phyloP scores from a whole-genome alignment of 257 asterid species.

The Primulina tabacum region DNA sequence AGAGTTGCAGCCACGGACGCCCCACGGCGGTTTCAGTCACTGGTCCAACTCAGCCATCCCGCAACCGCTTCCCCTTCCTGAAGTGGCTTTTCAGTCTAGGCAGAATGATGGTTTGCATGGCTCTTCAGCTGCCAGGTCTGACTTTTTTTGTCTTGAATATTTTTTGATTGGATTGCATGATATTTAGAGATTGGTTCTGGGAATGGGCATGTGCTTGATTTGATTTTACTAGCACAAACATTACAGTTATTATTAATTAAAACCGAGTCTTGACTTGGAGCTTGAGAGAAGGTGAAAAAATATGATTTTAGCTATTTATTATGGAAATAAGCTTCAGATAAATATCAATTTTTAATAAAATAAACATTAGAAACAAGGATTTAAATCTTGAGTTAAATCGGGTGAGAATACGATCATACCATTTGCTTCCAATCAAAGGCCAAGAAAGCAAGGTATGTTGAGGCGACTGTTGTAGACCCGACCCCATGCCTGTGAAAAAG shows the following conservation, averaged over 20 bases:
- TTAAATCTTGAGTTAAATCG: too few species aligned
- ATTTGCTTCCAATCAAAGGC: not conserved
- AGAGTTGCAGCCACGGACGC: constrained; percentile 28
- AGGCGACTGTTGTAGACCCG: too few species aligned
- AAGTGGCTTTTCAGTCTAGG: constrained; percentile 24
- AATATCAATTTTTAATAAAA: too few species aligned
- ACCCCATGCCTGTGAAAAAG: too few species aligned
- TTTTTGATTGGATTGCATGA: not conserved
- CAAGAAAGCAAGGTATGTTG: not conserved
- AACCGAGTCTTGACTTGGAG: too few species aligned
- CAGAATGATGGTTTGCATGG: constrained; percentile 25
- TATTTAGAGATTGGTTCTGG: too few species aligned
- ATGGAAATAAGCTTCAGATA: too few species aligned
- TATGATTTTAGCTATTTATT: not conserved
- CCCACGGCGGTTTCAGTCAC: constrained; percentile 23
- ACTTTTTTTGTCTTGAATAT: not conserved
- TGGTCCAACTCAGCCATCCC: constrained; percentile 76
- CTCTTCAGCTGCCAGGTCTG: constrained; percentile 36
- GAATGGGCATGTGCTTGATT: too few species aligned
- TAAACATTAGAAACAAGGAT: too few species aligned
- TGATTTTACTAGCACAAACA: not conserved
- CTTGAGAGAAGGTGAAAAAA: too few species aligned
- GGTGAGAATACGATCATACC: too few species aligned
- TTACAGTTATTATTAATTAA: not conserved
- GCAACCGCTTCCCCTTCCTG: constrained; percentile 78